Evolutionary conservation across 805 yeast genomes (phyloP).

Genomic region (Cyberlindnera galapagoensis): DNA sequence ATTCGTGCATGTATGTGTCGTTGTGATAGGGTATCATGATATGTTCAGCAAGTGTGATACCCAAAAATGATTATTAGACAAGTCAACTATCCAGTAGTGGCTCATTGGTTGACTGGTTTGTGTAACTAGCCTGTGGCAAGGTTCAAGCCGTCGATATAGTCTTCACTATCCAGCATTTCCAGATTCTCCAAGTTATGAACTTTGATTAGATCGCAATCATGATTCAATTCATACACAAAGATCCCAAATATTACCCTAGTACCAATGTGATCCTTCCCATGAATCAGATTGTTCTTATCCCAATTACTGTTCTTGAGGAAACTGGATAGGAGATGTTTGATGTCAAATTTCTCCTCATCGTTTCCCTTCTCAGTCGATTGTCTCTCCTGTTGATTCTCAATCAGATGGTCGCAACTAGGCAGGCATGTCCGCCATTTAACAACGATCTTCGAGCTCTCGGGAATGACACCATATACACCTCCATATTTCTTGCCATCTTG

Average conservation of each 20-base stretch:
- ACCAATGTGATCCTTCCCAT: slow-evolving; percentile 1
- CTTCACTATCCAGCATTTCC: slow-evolving; percentile 45
- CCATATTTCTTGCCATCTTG: slow-evolving; percentile 6
- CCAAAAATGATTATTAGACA: no score
- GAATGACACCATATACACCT: slow-evolving; percentile 13
- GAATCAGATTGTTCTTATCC: not conserved
- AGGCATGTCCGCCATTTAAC: slow-evolving; percentile 54
- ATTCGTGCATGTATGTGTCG: no score
- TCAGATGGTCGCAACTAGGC: slow-evolving; percentile 45
- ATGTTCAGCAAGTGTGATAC: no score
- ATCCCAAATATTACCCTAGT: slow-evolving; percentile 37
- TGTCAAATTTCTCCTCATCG: slow-evolving; percentile 1
- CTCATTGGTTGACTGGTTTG: no score
- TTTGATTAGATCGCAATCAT: slow-evolving; percentile 43
- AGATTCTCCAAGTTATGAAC: slow-evolving; percentile 67
- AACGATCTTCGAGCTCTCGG: slow-evolving; percentile 39
- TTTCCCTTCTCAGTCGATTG: slow-evolving; percentile 1
- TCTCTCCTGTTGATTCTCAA: slow-evolving; percentile 2
- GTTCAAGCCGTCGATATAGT: slow-evolving; percentile 8
- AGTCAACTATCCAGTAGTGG: no score
- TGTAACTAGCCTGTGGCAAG: slow-evolving; percentile 7
- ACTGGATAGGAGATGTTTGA: no score
- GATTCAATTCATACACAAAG: slow-evolving; percentile 59
- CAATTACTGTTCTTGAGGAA: not conserved
- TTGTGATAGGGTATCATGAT: no score